A percentile compares a stretch with the other conserved stretches of the same genome.
Conservation (phyloP, 306 rosid genomes). For the Boehmeria nivea region DNA sequence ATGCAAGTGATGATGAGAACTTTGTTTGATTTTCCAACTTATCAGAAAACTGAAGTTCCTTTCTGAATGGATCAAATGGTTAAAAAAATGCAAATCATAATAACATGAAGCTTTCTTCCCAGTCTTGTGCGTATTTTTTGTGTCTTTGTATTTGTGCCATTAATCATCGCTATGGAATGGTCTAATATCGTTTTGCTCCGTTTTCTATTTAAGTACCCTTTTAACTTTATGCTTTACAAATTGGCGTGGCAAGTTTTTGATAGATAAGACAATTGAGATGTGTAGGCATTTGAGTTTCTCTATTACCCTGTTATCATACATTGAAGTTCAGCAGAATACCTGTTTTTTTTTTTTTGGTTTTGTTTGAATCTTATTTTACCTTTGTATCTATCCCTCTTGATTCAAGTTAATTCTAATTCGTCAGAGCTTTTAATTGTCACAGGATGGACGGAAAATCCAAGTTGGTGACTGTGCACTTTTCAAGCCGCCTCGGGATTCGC, state of each 20-base stretch:
- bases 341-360: not conserved
- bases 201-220: not conserved
- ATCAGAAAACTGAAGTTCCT: too few species aligned
- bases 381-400: not conserved
- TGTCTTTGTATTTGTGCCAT: not conserved
- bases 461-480: conserved; percentile 87
- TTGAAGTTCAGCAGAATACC: not conserved
- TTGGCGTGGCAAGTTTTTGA: not conserved
- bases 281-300: not conserved
- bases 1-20: too few species aligned
- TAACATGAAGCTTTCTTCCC: too few species aligned
- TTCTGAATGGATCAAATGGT: too few species aligned
- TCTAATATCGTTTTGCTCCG: too few species aligned
- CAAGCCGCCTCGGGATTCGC: conserved; percentile 59
- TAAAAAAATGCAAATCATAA: too few species aligned
- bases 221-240: not conserved
- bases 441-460: conserved; percentile 69
- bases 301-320: not conserved
- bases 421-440: conserved; percentile 1
- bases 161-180: too few species aligned
- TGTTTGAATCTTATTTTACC: not conserved
- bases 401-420: not conserved
- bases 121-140: not conserved
- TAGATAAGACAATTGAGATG: not conserved
- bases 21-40: too few species aligned